Percentiles rank a stretch among this genome's conserved stretches.
Evolutionary conservation across 2,329 filamentous ascomycete species (phyloP).

Genomic region (Diaporthe amygdali): DNA sequence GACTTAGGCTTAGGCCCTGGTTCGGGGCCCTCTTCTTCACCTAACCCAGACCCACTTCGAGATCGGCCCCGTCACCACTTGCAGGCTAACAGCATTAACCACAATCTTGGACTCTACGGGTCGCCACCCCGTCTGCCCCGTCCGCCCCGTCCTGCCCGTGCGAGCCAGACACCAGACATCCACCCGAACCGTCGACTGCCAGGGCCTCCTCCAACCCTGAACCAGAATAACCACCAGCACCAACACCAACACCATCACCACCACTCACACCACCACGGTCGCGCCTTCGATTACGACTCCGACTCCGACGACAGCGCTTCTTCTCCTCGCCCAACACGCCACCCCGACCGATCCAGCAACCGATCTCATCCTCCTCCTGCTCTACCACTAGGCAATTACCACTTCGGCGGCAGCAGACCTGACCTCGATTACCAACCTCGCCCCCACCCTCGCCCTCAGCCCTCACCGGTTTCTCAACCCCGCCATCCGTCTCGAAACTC

Average conservation of each 20-base stretch:
- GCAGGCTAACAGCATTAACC: background rate
- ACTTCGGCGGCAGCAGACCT: too few relatives aligned
- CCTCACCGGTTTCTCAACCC: background rate
- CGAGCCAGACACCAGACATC: slow-evolving; percentile 21
- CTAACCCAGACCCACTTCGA: slow-evolving; percentile 10
- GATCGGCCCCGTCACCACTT: slow-evolving; percentile 1
- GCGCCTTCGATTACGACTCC: background rate
- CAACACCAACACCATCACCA: background rate
- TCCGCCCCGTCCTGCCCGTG: background rate
- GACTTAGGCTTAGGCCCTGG: background rate
- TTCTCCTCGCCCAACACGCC: background rate
- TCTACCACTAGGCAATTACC: background rate
- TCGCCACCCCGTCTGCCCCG: slow-evolving; percentile 13
- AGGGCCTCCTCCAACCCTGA: background rate
- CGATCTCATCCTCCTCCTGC: background rate
- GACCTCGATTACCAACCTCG: background rate
- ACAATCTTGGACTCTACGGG: background rate
- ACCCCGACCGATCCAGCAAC: background rate
- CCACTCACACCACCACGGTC: background rate
- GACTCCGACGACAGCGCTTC: background rate
- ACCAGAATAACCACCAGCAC: background rate
- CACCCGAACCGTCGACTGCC: slow-evolving; percentile 21
- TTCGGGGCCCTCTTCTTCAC: slow-evolving; percentile 4
- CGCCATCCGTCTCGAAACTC: background rate
- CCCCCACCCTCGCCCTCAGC: background rate